Percentiles rank a stretch among this genome's conserved stretches.
These are phyloP conservation scores for Cladosporium sp. DNA, from an alignment of 2,329 filamentous ascomycete genomes.

Conservation along the genomic window DNA sequence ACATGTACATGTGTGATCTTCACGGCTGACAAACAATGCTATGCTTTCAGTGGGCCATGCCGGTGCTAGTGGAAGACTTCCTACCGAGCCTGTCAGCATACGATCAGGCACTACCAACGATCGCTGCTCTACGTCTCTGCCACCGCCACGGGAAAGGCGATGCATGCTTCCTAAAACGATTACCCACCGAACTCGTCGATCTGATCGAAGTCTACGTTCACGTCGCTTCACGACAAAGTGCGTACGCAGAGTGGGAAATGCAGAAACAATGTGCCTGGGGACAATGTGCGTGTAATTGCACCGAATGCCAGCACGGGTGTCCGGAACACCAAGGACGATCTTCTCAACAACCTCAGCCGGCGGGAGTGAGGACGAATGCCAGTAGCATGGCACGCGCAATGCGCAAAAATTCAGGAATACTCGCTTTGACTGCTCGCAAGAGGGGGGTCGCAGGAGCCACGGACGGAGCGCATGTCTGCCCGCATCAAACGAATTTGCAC, in stretches of 20 bases:
- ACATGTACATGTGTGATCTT: not conserved
- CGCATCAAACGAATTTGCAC: not conserved
- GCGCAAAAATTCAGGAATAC: not conserved
- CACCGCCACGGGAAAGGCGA: not conserved
- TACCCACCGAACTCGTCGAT: conserved; percentile 2
- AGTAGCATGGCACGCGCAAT: not conserved
- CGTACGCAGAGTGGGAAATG: not conserved
- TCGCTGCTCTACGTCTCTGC: conserved; percentile 2
- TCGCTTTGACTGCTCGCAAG: not conserved
- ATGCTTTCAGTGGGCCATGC: not conserved
- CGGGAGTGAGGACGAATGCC: too few species aligned
- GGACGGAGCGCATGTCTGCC: not conserved
- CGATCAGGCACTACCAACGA: not conserved
- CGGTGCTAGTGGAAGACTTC: not conserved
- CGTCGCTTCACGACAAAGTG: not conserved
- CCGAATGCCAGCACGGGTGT: too few species aligned
- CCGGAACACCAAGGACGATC: too few species aligned
- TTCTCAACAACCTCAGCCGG: too few species aligned
- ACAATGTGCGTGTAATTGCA: not conserved
- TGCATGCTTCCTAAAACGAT: not conserved
- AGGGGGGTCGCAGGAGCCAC: not conserved
- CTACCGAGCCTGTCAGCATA: not conserved
- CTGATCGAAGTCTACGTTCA: not conserved
- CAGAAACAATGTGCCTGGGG: not conserved
- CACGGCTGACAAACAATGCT: not conserved